Evolutionary conservation across 306 rosid genomes (phyloP).

Genomic region (Begonia peltatifolia): DNA sequence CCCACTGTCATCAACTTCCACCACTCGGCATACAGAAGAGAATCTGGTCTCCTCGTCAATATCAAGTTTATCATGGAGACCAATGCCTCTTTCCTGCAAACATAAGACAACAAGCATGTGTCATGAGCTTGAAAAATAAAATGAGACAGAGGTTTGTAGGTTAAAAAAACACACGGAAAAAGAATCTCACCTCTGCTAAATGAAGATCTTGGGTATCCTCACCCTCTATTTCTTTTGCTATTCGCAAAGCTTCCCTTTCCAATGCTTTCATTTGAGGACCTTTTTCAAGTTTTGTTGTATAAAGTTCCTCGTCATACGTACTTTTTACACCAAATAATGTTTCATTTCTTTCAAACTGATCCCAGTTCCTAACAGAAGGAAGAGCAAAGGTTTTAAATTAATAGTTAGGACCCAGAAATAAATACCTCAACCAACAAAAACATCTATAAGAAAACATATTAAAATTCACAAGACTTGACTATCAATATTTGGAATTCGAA

Average conservation of each 20-base stretch:
- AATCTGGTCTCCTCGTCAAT: conserved; percentile 87
- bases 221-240: conserved; percentile 89
- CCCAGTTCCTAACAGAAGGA: conserved; percentile 50
- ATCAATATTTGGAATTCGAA: conserved; percentile 1
- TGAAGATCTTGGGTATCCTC: conserved; percentile 94
- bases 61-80: conserved; percentile 35
- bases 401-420: background rate
- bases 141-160: conserved; percentile 1
- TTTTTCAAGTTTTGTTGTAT: conserved; percentile 80
- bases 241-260: conserved; percentile 67
- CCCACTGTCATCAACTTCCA: conserved; percentile 55
- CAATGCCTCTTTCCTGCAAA: conserved; percentile 77
- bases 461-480: conserved; percentile 1
- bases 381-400: background rate
- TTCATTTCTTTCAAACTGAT: conserved; percentile 86
- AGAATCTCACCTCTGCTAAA: conserved; percentile 68
- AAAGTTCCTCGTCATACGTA: conserved; percentile 76
- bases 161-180: conserved; percentile 8
- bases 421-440: background rate
- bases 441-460: background rate
- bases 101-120: conserved; percentile 16
- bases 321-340: conserved; percentile 81
- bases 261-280: conserved; percentile 67
- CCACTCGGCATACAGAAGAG: conserved; percentile 74
- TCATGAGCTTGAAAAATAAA: conserved; percentile 8